Evolutionary conservation across 768 basidiomycete genomes (phyloP).

Genomic region (Pleurotus sapidus): DNA sequence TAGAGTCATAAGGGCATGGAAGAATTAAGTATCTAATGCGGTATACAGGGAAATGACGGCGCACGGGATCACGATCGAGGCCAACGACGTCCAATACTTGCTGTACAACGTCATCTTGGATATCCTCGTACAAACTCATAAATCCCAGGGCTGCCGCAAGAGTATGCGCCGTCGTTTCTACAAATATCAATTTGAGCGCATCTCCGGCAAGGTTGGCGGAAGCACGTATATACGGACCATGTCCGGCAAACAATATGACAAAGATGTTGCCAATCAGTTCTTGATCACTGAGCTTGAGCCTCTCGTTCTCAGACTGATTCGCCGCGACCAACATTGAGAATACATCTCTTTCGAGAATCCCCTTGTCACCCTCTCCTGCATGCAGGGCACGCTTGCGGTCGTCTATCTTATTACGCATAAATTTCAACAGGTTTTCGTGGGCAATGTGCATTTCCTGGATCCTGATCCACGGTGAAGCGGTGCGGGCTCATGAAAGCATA

Average conservation of each 20-base stretch:
- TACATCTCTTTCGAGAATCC: slow-evolving; percentile 21
- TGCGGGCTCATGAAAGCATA: too few relatives aligned
- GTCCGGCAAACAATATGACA: slow-evolving; percentile 54
- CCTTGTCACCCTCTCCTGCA: slow-evolving; percentile 1
- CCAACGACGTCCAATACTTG: slow-evolving; percentile 39
- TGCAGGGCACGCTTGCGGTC: slow-evolving; percentile 28
- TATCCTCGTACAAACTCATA: slow-evolving; percentile 40
- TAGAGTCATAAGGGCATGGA: slow-evolving; percentile 9
- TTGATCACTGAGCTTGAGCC: slow-evolving; percentile 34
- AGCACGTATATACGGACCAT: slow-evolving; percentile 32
- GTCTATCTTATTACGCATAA: slow-evolving; percentile 35
- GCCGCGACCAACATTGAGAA: slow-evolving; percentile 44
- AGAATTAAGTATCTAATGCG: neutral
- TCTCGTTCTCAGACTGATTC: slow-evolving; percentile 38
- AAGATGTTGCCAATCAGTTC: slow-evolving; percentile 53
- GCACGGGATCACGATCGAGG: slow-evolving; percentile 29
- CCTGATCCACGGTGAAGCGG: slow-evolving; percentile 10
- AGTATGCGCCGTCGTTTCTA: slow-evolving; percentile 50
- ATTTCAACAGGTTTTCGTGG: slow-evolving; percentile 25
- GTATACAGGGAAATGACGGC: neutral
- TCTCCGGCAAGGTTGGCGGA: neutral
- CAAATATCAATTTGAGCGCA: neutral
- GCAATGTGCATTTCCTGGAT: slow-evolving; percentile 25
- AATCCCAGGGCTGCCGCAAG: slow-evolving; percentile 45
- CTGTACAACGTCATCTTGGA: slow-evolving; percentile 45